Conservation (phyloP, 495 filamentous ascomycete species). For the Tuber microsphaerosporum region DNA sequence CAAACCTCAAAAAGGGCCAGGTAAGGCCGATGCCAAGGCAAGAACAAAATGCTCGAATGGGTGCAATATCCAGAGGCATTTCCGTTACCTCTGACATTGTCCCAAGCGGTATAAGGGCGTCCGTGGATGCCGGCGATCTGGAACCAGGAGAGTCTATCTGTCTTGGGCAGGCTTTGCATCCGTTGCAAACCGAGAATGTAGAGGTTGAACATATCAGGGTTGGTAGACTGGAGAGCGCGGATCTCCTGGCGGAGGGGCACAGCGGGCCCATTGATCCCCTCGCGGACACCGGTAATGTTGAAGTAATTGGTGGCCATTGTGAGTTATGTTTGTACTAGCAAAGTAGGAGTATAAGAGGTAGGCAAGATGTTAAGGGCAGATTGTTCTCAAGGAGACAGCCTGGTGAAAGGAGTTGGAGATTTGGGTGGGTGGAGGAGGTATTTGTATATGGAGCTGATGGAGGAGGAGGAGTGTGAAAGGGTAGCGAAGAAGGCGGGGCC, state of each 20-base stretch:
- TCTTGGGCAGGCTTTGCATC: constrained; percentile 40
- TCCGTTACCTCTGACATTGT: constrained; percentile 32
- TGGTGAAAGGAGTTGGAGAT: constrained; percentile 48
- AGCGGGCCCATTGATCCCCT: constrained; percentile 22
- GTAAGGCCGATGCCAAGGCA: constrained; percentile 66
- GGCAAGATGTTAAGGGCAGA: constrained; percentile 2
- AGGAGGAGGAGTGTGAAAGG: constrained; percentile 44
- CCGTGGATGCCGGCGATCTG: constrained; percentile 43
- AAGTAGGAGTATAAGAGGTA: background rate
- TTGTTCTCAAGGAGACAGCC: background rate
- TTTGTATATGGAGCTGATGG: constrained; percentile 51
- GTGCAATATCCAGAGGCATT: constrained; percentile 54
- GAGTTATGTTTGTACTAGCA: background rate
- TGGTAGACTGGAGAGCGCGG: constrained; percentile 12
- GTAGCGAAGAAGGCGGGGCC: background rate
- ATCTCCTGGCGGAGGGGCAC: constrained; percentile 33
- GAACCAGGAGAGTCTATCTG: constrained; percentile 37
- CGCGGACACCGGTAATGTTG: constrained; percentile 27
- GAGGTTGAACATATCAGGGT: constrained; percentile 39
- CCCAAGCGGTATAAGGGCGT: constrained; percentile 42
- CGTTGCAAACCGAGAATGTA: constrained; percentile 41
- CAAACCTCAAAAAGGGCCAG: constrained; percentile 57
- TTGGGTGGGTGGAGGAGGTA: constrained; percentile 51
- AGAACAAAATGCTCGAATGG: constrained; percentile 62
- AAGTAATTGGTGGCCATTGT: constrained; percentile 29